phyloP scores from a whole-genome alignment of 768 basidiomycete genomes.

The Boletus sp. region DNA sequence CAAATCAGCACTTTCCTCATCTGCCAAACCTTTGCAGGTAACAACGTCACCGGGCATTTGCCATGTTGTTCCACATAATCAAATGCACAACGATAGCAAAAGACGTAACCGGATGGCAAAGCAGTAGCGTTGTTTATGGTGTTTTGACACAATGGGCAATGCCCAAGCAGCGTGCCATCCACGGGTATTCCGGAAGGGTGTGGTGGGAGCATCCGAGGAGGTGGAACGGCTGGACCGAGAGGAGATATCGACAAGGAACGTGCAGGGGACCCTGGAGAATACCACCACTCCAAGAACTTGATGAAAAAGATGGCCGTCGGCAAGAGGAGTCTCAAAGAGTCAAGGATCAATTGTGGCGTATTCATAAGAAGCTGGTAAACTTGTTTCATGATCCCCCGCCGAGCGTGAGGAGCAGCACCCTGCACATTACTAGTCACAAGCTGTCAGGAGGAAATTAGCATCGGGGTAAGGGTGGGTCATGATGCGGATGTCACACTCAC shows the following conservation, averaged over 20 bases:
- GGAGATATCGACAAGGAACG: constrained; percentile 62
- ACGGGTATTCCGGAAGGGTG: constrained; percentile 72
- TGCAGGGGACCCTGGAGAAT: constrained; percentile 88
- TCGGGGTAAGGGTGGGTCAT: background rate
- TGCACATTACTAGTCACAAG: constrained; percentile 12
- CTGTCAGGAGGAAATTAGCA: constrained; percentile 13
- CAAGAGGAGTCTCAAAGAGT: constrained; percentile 75
- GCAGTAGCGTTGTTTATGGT: constrained; percentile 83
- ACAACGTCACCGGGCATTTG: constrained; percentile 84
- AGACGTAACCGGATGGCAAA: constrained; percentile 90
- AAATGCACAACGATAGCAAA: constrained; percentile 90
- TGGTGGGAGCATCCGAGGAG: constrained; percentile 71
- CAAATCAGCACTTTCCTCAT: constrained; percentile 83
- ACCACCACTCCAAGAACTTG: constrained; percentile 99
- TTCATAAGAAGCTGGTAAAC: constrained; percentile 47
- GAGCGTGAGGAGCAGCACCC: constrained; percentile 21
- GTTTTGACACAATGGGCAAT: constrained; percentile 77
- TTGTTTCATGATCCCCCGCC: constrained; percentile 39
- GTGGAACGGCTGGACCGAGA: constrained; percentile 70
- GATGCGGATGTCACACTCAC: constrained; percentile 42
- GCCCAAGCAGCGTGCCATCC: constrained; percentile 66
- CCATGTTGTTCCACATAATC: constrained; percentile 76
- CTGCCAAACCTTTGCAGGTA: constrained; percentile 75
- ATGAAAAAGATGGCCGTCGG: constrained; percentile 92
- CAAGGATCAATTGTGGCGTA: constrained; percentile 65